Conservation (phyloP, 352 stramenopile genomes). For the Pythium phragmiticola region DNA sequence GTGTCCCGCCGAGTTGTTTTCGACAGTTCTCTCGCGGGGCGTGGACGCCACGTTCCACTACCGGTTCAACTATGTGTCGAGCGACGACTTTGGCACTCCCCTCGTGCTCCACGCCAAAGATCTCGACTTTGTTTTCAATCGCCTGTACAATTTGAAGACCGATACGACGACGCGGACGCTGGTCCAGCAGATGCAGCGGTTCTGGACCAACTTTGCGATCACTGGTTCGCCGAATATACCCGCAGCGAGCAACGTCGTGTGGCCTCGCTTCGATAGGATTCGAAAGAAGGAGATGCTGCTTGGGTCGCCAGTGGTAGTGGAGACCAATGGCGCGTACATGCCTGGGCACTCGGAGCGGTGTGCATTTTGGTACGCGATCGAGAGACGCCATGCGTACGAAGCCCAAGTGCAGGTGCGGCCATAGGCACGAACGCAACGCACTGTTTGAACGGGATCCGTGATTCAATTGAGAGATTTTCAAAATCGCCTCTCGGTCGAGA, state of each 20-base stretch:
- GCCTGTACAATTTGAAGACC: background rate
- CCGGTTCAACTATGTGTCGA: slow-evolving; percentile 16
- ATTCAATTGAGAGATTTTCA: no score
- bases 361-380: slow-evolving; percentile 5
- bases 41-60: slow-evolving; percentile 10
- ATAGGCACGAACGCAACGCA: no score
- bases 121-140: slow-evolving; percentile 9
- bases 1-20: slow-evolving; percentile 13
- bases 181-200: background rate
- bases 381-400: slow-evolving; percentile 5
- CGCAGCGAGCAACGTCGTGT: background rate
- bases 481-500: no score
- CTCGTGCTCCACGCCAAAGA: slow-evolving; percentile 15
- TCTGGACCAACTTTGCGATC: slow-evolving; percentile 9
- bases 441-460: no score
- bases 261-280: background rate
- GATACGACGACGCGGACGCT: background rate
- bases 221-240: background rate
- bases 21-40: background rate
- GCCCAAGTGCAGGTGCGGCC: no score
- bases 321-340: slow-evolving; percentile 3
- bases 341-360: slow-evolving; percentile 1
- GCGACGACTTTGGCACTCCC: background rate
- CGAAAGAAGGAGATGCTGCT: background rate
- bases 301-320: background rate